A percentile compares a stretch with the other conserved stretches of the same genome.
phyloP scores from a whole-genome alignment of 73 alveolate genomes.

The Paramecium sexaurelia region DNA sequence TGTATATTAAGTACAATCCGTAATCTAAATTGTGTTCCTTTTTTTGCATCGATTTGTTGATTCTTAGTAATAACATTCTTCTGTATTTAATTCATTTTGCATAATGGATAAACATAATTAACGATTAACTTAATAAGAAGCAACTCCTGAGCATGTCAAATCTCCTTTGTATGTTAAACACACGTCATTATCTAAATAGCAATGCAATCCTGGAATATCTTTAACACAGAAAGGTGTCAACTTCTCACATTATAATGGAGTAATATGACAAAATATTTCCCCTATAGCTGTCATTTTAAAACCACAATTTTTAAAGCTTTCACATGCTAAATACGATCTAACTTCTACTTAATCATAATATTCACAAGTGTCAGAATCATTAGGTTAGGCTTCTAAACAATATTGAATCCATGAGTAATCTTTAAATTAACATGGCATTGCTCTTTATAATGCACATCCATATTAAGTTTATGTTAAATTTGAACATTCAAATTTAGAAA shows the following conservation, averaged over 20 bases:
- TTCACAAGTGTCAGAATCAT: not conserved
- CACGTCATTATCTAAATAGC: not conserved
- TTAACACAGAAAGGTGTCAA: not conserved
- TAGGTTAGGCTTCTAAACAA: not conserved
- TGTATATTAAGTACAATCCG: not conserved
- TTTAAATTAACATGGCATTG: not conserved
- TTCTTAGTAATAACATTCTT: not conserved
- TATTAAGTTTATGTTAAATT: not conserved
- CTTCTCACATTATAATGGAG: not conserved
- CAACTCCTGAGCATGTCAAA: not conserved
- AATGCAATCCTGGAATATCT: conserved; percentile 23
- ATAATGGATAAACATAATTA: not conserved
- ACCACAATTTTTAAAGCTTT: not conserved
- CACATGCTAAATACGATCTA: not conserved
- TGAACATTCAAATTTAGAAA: not conserved
- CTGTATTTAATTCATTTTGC: not conserved
- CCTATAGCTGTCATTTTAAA: not conserved
- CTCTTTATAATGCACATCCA: conserved; percentile 9
- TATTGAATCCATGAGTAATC: not conserved
- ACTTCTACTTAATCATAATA: not conserved
- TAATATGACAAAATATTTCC: not conserved
- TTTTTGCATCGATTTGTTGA: not conserved
- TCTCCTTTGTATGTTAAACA: not conserved
- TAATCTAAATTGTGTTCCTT: not conserved
- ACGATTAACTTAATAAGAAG: not conserved